Percentiles rank a stretch among this genome's conserved stretches.
Evolutionary conservation across 2,329 filamentous ascomycete species (phyloP).

Genomic region (Cercospora zeina): DNA sequence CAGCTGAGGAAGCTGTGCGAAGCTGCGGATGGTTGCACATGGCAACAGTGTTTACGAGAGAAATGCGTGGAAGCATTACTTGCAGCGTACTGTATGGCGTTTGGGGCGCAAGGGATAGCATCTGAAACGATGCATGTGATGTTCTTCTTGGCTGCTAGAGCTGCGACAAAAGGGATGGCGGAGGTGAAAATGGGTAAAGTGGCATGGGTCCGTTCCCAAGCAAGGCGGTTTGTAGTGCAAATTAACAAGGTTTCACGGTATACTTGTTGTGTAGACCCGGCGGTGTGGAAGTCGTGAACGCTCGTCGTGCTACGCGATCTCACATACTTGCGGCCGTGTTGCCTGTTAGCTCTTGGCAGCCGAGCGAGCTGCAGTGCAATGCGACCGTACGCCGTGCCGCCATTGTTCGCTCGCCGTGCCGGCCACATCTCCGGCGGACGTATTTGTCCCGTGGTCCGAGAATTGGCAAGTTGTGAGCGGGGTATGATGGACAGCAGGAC

Average conservation of each 20-base stretch:
- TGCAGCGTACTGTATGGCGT: constrained; percentile 3
- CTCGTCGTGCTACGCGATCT: constrained; percentile 1
- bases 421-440: neutral
- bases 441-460: neutral
- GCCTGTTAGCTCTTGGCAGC: neutral
- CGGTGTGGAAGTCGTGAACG: neutral
- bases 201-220: neutral
- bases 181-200: neutral
- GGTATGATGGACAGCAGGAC: constrained; percentile 10
- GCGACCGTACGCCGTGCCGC: neutral
- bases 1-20: neutral
- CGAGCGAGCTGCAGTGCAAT: constrained; percentile 14
- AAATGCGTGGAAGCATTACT: constrained; percentile 1
- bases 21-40: neutral
- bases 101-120: neutral
- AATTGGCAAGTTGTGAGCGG: constrained; percentile 5
- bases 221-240: neutral
- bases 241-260: neutral
- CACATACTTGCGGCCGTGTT: neutral
- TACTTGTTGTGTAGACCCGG: neutral
- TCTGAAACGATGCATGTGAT: constrained; percentile 7
- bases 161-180: constrained; percentile 1
- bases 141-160: neutral
- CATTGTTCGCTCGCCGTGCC: constrained; percentile 1
- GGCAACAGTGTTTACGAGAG: neutral